Base-by-base conservation (phyloP, 1,284 basidiomycete genomes). In the Ustilago bromivora region DNA sequence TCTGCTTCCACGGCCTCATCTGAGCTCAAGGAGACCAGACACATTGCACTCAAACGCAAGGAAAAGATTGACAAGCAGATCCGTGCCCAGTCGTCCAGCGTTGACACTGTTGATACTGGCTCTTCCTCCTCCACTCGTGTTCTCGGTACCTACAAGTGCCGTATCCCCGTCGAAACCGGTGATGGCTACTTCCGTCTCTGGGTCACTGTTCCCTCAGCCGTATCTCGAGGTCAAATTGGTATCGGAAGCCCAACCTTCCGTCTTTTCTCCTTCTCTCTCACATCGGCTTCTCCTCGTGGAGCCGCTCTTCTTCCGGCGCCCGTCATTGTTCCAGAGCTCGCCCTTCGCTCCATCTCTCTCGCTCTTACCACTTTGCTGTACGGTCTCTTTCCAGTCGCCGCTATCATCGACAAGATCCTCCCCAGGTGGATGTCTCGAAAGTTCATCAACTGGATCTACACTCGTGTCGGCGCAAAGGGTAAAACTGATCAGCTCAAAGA, bases 131-230 rank as follows among this genome's bases (percentile, higher is more conserved):
- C 66, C 1, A 69, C 68, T 0, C 57, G 70, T 19, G 76, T 69
- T 4, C 53, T 80, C 5, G 71, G 66, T 23, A 82, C 81, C 7
- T 73, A 66, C 64, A 68, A 74, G 13, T 76, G 76, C 19, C 68
- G 81, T 10, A 61, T 82, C 47, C 81, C 81, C 15, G 79, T 76
- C 53, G 59, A 57, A 23, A 67, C 70, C 4, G 79, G 79, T 19
- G 81, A 82, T 38, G 81, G 81, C 47, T 82, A 82, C 71, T 82
- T 82, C 63, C 69, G 79, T 1, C 55, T 82, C 55, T 69, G 63
- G 65, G 58, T 76, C 52, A 74, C 65, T 31, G 32, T 79, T 31
- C 73, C 68, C 15, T 76, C 77, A 0, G 62, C 66, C 19, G n/a
- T 71, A 9, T 8, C 55, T 5, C 43, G 56, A 36, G n/a, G 54